Evolutionary conservation across 2,329 filamentous ascomycete genomes (phyloP).

Genomic region (Hypoxylon rubiginosum): DNA sequence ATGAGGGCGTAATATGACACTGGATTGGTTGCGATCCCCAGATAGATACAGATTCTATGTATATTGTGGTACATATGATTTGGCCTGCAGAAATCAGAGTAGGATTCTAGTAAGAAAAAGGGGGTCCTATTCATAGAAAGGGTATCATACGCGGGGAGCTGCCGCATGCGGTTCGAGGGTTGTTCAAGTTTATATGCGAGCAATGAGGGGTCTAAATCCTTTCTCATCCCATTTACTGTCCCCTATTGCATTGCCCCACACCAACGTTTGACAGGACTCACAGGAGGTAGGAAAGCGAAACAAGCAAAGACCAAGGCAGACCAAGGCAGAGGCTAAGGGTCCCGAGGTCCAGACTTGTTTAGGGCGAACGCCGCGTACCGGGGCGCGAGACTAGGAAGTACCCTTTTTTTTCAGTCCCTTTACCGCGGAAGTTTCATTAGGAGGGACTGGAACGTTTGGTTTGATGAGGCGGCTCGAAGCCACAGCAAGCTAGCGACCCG

Average conservation of each 20-base stretch:
- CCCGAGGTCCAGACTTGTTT: slow-evolving; percentile 32
- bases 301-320: slow-evolving; percentile 22
- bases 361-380: slow-evolving; percentile 33
- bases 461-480: slow-evolving; percentile 45
- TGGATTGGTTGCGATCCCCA: slow-evolving; percentile 23
- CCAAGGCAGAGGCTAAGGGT: background rate
- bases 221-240: slow-evolving; percentile 35
- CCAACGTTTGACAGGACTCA: slow-evolving; percentile 35
- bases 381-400: slow-evolving; percentile 28
- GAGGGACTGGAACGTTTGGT: slow-evolving; percentile 47
- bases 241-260: slow-evolving; percentile 27
- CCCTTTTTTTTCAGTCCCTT: slow-evolving; percentile 7
- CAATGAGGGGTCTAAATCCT: slow-evolving; percentile 41
- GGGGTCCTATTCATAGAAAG: slow-evolving; percentile 23
- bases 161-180: slow-evolving; percentile 35
- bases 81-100: slow-evolving; percentile 29
- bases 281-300: slow-evolving; percentile 24
- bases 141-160: slow-evolving; percentile 28
- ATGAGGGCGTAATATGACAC: slow-evolving; percentile 27
- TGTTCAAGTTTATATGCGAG: slow-evolving; percentile 44
- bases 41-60: slow-evolving; percentile 13
- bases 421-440: slow-evolving; percentile 20
- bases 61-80: slow-evolving; percentile 36
- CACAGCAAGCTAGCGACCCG: slow-evolving; percentile 34
- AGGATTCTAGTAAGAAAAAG: slow-evolving; percentile 19